Percentiles rank a stretch among this genome's conserved stretches.
Evolutionary conservation across 2,329 filamentous ascomycete genomes (phyloP).

Genomic region (Cladophialophora exuberans): DNA sequence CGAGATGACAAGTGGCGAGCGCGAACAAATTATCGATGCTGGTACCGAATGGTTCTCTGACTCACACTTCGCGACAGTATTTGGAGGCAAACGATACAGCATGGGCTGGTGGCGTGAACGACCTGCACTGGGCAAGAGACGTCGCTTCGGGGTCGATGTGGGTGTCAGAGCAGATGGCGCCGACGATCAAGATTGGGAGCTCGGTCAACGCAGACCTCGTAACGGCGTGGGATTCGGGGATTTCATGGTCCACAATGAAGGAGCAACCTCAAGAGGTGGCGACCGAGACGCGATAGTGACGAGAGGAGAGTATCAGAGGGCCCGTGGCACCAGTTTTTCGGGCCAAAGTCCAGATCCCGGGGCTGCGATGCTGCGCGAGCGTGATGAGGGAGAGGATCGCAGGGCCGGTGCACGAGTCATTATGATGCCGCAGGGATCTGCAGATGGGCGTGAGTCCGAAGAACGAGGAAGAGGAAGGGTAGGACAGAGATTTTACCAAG

Average conservation of each 20-base stretch:
- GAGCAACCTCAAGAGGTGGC: no score
- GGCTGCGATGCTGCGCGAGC: no score
- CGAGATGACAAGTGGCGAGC: conserved; percentile 3
- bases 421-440: no score
- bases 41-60: conserved; percentile 31
- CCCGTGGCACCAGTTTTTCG: not conserved
- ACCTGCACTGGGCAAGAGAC: conserved; percentile 19
- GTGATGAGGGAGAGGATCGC: no score
- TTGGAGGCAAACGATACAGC: conserved; percentile 28
- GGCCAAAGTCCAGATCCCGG: not conserved
- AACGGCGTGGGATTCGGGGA: conserved; percentile 17
- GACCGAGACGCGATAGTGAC: conserved; percentile 16
- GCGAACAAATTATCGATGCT: conserved; percentile 27
- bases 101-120: conserved; percentile 34
- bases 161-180: conserved; percentile 27
- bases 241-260: conserved; percentile 23
- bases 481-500: no score
- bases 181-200: conserved; percentile 31
- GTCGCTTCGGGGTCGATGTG: conserved; percentile 32
- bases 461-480: no score
- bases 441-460: no score
- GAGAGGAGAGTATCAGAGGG: conserved; percentile 25
- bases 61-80: conserved; percentile 24
- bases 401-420: no score
- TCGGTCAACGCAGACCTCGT: conserved; percentile 22